Conservation (phyloP, 2,329 filamentous ascomycete genomes). For the Aulographum hederae region DNA sequence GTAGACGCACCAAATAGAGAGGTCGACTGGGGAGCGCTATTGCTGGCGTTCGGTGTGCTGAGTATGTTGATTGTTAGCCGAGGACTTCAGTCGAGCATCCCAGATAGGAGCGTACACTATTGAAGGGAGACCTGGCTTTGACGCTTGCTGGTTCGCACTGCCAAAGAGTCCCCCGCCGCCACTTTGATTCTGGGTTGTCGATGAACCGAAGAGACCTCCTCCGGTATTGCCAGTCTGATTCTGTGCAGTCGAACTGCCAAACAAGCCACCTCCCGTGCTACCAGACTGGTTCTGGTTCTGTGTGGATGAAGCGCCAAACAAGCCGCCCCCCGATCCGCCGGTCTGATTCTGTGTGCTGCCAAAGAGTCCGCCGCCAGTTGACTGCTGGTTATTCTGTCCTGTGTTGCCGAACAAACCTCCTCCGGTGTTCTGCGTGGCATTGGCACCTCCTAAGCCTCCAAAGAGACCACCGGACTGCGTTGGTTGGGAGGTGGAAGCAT, state of each 20-base stretch:
- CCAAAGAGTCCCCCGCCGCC: constrained; percentile 2
- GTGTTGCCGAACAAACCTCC: too few relatives aligned
- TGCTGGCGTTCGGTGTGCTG: too few relatives aligned
- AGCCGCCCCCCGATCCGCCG: too few relatives aligned
- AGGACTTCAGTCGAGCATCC: too few relatives aligned
- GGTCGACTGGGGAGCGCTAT: too few relatives aligned
- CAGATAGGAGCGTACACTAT: too few relatives aligned
- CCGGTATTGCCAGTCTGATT: constrained; percentile 9
- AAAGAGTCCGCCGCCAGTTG: constrained; percentile 14
- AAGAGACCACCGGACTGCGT: background rate
- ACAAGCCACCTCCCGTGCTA: constrained; percentile 8
- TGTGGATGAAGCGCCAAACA: constrained; percentile 10
- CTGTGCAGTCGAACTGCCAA: constrained; percentile 5
- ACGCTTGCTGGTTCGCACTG: background rate
- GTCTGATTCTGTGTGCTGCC: constrained; percentile 10
- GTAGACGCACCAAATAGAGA: constrained; percentile 9
- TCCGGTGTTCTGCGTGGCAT: too few relatives aligned
- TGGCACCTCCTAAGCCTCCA: too few relatives aligned
- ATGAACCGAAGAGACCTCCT: constrained; percentile 3
- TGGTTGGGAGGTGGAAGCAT: too few relatives aligned
- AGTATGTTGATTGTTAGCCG: too few relatives aligned
- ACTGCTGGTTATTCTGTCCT: too few relatives aligned
- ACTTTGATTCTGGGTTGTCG: background rate
- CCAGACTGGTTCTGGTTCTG: constrained; percentile 2
- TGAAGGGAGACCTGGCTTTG: background rate